Base-by-base conservation (phyloP, 176 grass and related monocot species). In the Bonia amplexicaulis region DNA sequence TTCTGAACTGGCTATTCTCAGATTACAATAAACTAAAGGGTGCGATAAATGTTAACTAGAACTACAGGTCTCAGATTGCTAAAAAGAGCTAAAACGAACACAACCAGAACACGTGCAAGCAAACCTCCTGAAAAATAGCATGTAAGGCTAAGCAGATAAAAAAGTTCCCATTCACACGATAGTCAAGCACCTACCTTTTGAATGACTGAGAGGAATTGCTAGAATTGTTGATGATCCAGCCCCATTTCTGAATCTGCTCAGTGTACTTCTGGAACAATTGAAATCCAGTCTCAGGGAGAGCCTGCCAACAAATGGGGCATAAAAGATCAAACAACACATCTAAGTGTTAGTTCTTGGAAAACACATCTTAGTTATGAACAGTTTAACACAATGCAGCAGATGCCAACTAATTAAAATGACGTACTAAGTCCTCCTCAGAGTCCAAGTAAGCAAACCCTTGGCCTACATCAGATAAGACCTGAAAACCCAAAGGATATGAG, bases 241-340 rank as follows among this genome's bases (percentile, higher is more conserved):
- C 96, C 96, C 93, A 98, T 87, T 90, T 93, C 39, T 92, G 83
- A 76, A 95, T 98, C 84, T 95, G 93, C 39, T 90, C 87, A 35
- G 33, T 53, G 78, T 98, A 95, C 86, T 98, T 98, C 64, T 93
- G 87, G 75, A 95, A 82, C 74, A 98, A 72, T 86, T 98, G 96
- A 90, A 93, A 92, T 26, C 89, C 89, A 85, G 91, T 92, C 68
- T 98, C 96, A 74, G 93, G 96, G 85, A 98, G 89, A 90, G 87
- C 82, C 93, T 98, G 82, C 66, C 4, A 74, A 67, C 57, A 71
- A 51, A 78, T 80, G 59, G 26, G 53, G 37, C 42, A 51, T 46
- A 69, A 78, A 74, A 44, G 39, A 85, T 66, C 33, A 69, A 82
- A 48, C 54, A 79, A 12, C 15, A 49, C 27, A 79, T 73, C 57